These are phyloP conservation scores for Colletotrichum tofieldiae DNA, from an alignment of 2,329 filamentous ascomycete genomes.

Conservation along the genomic window DNA sequence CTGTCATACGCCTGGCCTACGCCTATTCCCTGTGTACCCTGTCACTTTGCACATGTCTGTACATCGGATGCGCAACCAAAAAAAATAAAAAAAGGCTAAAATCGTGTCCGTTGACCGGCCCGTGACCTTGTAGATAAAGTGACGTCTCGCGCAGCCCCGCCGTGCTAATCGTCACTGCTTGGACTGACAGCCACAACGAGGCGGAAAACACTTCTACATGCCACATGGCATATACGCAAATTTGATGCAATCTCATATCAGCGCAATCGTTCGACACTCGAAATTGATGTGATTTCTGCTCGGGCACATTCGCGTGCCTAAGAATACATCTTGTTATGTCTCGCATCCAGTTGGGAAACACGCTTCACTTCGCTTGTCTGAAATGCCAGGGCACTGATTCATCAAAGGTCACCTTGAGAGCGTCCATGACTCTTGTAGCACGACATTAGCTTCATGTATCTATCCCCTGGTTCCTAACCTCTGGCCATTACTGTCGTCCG, in stretches of 20 bases:
- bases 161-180: background rate
- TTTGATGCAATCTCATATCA: constrained; percentile 15
- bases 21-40: constrained; percentile 34
- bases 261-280: background rate
- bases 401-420: background rate
- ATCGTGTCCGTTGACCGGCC: constrained; percentile 1
- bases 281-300: background rate
- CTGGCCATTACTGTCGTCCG: constrained; percentile 32
- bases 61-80: background rate
- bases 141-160: background rate
- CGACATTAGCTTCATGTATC: constrained; percentile 15
- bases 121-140: constrained; percentile 2
- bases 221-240: background rate
- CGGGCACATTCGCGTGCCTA: constrained; percentile 1
- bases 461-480: constrained; percentile 26
- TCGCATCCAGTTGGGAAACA: constrained; percentile 3
- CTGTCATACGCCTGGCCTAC: constrained; percentile 30
- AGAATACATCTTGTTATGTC: constrained; percentile 10
- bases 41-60: constrained; percentile 24
- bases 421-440: constrained; percentile 4
- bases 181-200: background rate
- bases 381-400: background rate
- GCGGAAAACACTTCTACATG: background rate
- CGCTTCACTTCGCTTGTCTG: background rate
- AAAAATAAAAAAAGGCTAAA: background rate